Conservation (phyloP, 2,329 filamentous ascomycete species). For the Dryadomyces sulphureus region DNA sequence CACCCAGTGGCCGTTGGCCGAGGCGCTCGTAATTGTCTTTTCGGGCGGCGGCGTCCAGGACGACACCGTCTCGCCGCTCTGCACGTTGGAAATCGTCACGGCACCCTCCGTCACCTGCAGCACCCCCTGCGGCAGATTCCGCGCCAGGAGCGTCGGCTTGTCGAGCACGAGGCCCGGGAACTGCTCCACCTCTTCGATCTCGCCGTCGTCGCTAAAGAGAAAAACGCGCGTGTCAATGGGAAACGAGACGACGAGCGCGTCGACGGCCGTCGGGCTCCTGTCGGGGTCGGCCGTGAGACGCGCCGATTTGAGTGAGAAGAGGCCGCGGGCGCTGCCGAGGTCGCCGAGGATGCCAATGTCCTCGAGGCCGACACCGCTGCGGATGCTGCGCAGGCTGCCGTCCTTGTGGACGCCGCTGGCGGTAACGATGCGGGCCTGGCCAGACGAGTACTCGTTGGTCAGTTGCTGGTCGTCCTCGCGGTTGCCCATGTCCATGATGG, state of each 20-base stretch:
- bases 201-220: slow-evolving; percentile 55
- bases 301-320: slow-evolving; percentile 51
- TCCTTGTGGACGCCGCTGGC: slow-evolving; percentile 84
- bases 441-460: slow-evolving; percentile 84
- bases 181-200: slow-evolving; percentile 72
- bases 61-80: slow-evolving; percentile 36
- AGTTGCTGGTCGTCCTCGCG: slow-evolving; percentile 58
- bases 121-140: slow-evolving; percentile 46
- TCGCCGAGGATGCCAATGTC: slow-evolving; percentile 72
- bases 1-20: slow-evolving; percentile 54
- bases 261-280: slow-evolving; percentile 20
- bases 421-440: slow-evolving; percentile 84
- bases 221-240: slow-evolving; percentile 76
- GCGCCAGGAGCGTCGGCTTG: slow-evolving; percentile 56
- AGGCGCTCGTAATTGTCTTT: slow-evolving; percentile 60
- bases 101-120: slow-evolving; percentile 61
- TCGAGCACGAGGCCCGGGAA: slow-evolving; percentile 58
- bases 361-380: slow-evolving; percentile 86
- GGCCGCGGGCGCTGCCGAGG: slow-evolving; percentile 55
- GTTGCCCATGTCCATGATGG: slow-evolving; percentile 91
- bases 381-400: slow-evolving; percentile 75
- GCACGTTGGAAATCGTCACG: slow-evolving; percentile 47
- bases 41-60: slow-evolving; percentile 39
- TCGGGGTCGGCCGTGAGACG: slow-evolving; percentile 14
- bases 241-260: slow-evolving; percentile 69